phyloP scores from a whole-genome alignment of 306 rosid species.

The Lupinus albus region DNA sequence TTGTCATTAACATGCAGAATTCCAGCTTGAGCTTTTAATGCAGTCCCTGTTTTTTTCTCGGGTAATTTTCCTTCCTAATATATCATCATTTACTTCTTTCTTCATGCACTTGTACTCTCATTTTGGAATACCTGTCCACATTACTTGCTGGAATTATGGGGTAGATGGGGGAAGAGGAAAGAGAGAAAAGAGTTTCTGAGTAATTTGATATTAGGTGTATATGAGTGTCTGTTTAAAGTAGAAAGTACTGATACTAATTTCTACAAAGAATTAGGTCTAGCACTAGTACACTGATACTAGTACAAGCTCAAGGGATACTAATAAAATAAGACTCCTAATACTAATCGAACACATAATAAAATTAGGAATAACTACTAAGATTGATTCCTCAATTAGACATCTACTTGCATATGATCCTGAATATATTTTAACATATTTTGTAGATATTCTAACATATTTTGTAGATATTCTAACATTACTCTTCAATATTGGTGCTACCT shows the following conservation, averaged over 20 bases:
- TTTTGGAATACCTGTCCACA: slow-evolving; percentile 5
- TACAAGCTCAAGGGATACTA: background rate
- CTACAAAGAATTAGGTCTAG: slow-evolving; percentile 1
- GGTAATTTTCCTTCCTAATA: slow-evolving; percentile 54
- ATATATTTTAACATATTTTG: slow-evolving; percentile 12
- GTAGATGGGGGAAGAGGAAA: slow-evolving; percentile 28
- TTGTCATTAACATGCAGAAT: slow-evolving; percentile 68
- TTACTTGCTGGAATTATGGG: slow-evolving; percentile 19
- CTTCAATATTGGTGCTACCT: slow-evolving; percentile 14
- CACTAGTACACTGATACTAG: background rate
- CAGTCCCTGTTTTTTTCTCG: slow-evolving; percentile 92
- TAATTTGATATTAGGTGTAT: slow-evolving; percentile 29
- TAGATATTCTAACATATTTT: slow-evolving; percentile 3
- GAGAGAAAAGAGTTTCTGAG: slow-evolving; percentile 30
- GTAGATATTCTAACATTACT: slow-evolving; percentile 1
- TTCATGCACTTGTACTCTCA: slow-evolving; percentile 1
- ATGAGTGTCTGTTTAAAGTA: slow-evolving; percentile 21
- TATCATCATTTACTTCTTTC: background rate
- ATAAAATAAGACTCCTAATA: slow-evolving; percentile 16
- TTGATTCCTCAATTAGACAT: background rate
- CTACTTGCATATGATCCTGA: background rate
- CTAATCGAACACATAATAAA: slow-evolving; percentile 3
- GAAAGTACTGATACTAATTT: slow-evolving; percentile 11
- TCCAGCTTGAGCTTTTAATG: slow-evolving; percentile 93
- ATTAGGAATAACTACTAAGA: slow-evolving; percentile 5